phyloP scores from a whole-genome alignment of 2,329 filamentous ascomycete species.

The Epichloe hybrida region DNA sequence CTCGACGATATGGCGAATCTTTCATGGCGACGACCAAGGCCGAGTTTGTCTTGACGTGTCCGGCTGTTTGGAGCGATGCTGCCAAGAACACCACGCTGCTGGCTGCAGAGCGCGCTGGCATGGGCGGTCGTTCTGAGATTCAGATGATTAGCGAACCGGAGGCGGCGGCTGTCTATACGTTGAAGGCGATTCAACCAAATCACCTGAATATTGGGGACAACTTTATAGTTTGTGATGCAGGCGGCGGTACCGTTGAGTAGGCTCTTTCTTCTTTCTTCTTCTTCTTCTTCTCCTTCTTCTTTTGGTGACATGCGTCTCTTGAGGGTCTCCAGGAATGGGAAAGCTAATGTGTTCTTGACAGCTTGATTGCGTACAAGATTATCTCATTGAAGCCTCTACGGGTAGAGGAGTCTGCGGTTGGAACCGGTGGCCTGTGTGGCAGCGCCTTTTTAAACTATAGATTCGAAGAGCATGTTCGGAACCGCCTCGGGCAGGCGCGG shows the following conservation, averaged over 20 bases:
- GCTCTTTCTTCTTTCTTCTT: too few relatives aligned
- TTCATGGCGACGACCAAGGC: conserved; percentile 67
- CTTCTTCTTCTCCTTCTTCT: not conserved
- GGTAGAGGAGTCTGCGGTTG: conserved; percentile 68
- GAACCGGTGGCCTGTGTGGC: conserved; percentile 64
- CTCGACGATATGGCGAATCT: conserved; percentile 58
- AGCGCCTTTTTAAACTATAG: conserved; percentile 70
- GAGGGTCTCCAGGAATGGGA: too few relatives aligned
- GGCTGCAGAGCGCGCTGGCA: conserved; percentile 65
- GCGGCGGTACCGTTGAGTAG: conserved; percentile 54
- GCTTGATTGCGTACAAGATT: conserved; percentile 69
- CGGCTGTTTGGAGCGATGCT: conserved; percentile 72
- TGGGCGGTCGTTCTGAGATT: conserved; percentile 56
- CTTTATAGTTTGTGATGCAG: conserved; percentile 49
- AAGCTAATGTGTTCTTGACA: conserved; percentile 15
- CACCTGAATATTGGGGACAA: conserved; percentile 55
- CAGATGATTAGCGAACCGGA: conserved; percentile 74
- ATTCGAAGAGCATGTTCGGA: conserved; percentile 64
- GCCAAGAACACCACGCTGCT: conserved; percentile 74
- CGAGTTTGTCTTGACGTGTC: conserved; percentile 69
- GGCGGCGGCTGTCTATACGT: conserved; percentile 65
- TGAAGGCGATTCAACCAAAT: conserved; percentile 67
- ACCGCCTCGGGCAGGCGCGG: conserved; percentile 48
- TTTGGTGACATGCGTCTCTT: not conserved
- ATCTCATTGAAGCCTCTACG: conserved; percentile 56